Evolutionary conservation across 345 rosid species (phyloP).

Genomic region (Crucihimalaya himalaica): DNA sequence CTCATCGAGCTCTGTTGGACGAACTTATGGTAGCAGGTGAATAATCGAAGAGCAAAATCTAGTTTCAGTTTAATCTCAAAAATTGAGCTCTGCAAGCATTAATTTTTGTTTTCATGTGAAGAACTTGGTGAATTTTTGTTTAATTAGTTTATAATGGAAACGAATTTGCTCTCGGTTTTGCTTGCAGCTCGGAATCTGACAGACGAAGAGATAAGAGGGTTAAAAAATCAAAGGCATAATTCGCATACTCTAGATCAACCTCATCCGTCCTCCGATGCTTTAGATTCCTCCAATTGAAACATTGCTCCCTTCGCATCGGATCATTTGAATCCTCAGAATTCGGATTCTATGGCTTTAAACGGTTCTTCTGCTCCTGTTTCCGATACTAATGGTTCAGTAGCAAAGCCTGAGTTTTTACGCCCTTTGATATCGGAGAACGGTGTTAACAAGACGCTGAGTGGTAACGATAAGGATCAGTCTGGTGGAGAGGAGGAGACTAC

Average conservation of each 20-base stretch:
- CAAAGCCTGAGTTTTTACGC: slow-evolving; percentile 40
- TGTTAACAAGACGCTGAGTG: slow-evolving; percentile 57
- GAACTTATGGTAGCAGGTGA: slow-evolving; percentile 98
- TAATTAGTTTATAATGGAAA: too few species aligned
- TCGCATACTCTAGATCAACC: slow-evolving; percentile 36
- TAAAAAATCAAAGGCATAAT: too few species aligned
- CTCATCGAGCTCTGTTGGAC: slow-evolving; percentile 92
- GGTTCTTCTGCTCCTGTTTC: slow-evolving; percentile 5
- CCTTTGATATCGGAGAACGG: slow-evolving; percentile 68
- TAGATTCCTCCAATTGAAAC: slow-evolving; percentile 25
- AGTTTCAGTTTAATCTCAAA: neutral
- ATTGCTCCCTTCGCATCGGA: slow-evolving; percentile 27
- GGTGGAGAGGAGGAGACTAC: slow-evolving; percentile 92
- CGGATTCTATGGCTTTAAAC: slow-evolving; percentile 17
- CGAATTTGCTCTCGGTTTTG: slow-evolving; percentile 15
- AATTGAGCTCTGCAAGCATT: neutral
- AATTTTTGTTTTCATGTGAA: neutral
- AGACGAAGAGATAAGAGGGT: slow-evolving; percentile 81
- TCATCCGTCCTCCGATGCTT: too few species aligned
- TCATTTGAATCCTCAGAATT: slow-evolving; percentile 21
- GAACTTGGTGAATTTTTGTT: neutral
- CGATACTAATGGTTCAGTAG: slow-evolving; percentile 7
- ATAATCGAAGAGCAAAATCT: slow-evolving; percentile 7
- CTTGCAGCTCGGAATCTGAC: slow-evolving; percentile 81
- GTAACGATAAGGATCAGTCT: slow-evolving; percentile 64